Conservation (phyloP, 2,329 filamentous ascomycete genomes). For the Neocucurbitaria cava region DNA sequence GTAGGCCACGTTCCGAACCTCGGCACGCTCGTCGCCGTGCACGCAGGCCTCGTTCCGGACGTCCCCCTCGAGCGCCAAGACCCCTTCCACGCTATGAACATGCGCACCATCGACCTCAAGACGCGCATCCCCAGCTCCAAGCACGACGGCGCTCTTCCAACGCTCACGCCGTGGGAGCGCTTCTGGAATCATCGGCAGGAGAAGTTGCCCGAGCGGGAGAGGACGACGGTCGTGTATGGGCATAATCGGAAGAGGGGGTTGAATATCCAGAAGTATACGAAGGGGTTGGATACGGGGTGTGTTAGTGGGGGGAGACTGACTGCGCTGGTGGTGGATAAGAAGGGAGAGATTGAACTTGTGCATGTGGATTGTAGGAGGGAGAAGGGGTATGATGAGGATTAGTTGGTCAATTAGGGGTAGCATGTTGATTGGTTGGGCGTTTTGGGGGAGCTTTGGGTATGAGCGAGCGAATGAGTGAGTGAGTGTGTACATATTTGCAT, state of each 20-base stretch:
- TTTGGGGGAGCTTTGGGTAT: constrained; percentile 1
- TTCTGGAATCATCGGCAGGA: constrained; percentile 57
- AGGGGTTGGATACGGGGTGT: constrained; percentile 87
- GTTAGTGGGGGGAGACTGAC: constrained; percentile 77
- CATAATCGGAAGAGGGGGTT: constrained; percentile 81
- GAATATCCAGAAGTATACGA: constrained; percentile 71
- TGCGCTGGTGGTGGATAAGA: constrained; percentile 74
- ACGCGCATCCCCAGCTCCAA: constrained; percentile 64
- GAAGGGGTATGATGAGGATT: constrained; percentile 27
- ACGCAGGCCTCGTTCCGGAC: constrained; percentile 83
- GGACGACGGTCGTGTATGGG: constrained; percentile 68
- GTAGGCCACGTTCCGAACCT: constrained; percentile 68
- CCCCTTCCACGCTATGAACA: constrained; percentile 86
- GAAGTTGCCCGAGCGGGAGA: constrained; percentile 13
- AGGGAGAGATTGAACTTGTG: constrained; percentile 44
- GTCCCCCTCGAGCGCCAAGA: constrained; percentile 74
- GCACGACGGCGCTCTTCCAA: constrained; percentile 61
- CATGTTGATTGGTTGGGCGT: constrained; percentile 11
- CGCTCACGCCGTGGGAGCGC: constrained; percentile 74
- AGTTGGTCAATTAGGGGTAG: too few relatives aligned
- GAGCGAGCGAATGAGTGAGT: background rate
- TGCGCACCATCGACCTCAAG: constrained; percentile 76
- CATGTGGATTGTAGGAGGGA: constrained; percentile 50
- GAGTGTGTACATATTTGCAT: background rate
- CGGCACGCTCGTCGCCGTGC: constrained; percentile 76